A percentile compares a stretch with the other conserved stretches of the same genome.
phyloP scores from a whole-genome alignment of 164 flowering plant genomes.

The grape (Vitis vinifera) region DNA sequence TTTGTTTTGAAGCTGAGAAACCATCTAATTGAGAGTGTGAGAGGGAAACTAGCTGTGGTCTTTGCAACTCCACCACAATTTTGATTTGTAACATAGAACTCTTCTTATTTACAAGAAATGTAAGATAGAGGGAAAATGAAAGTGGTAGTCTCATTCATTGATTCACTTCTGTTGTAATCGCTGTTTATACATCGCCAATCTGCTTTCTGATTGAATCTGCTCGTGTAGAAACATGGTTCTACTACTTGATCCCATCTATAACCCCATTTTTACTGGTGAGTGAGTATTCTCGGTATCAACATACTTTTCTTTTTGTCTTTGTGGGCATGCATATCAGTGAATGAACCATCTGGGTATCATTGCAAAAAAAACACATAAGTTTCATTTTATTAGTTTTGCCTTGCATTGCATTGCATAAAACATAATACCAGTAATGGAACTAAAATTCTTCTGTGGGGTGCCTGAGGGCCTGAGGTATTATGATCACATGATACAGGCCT shows the following conservation, averaged over 20 bases:
- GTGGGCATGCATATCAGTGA: not conserved
- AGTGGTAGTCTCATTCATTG: slow-evolving; percentile 39
- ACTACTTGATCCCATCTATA: too few species aligned
- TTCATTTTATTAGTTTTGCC: too few species aligned
- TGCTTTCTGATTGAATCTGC: not conserved
- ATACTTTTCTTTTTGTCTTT: not conserved
- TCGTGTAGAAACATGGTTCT: not conserved
- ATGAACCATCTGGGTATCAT: too few species aligned
- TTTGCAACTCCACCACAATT: slow-evolving; percentile 51
- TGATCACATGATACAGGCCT: too few species aligned
- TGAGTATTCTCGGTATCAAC: too few species aligned
- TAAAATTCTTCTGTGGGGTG: too few species aligned
- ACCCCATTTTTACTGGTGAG: too few species aligned
- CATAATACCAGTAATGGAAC: too few species aligned
- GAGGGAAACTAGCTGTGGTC: slow-evolving; percentile 32
- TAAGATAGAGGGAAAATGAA: slow-evolving; percentile 40
- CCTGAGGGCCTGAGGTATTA: too few species aligned
- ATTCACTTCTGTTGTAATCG: slow-evolving; percentile 19
- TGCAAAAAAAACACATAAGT: too few species aligned
- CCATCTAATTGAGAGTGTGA: slow-evolving; percentile 29
- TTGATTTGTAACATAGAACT: slow-evolving; percentile 71
- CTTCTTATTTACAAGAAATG: slow-evolving; percentile 43
- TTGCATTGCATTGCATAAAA: too few species aligned
- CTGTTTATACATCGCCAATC: not conserved
- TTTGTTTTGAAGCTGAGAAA: slow-evolving; percentile 24